Evolutionary conservation across 1,284 basidiomycete species (phyloP).

Genomic region (Tylopilus orsonianus): DNA sequence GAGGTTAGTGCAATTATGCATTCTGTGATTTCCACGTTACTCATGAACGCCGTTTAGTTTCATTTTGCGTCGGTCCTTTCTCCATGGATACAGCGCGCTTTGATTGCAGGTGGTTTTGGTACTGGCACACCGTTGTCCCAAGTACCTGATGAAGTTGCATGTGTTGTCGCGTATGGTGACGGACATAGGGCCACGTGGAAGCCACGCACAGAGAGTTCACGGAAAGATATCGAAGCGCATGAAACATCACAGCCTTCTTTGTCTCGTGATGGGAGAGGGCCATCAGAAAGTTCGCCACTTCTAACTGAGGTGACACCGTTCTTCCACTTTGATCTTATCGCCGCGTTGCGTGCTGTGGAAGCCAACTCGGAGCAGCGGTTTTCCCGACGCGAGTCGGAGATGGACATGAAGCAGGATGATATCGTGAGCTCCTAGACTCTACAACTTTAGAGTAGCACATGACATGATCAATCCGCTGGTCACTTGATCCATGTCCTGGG

Average conservation of each 20-base stretch:
- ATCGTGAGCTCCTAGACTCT: background rate
- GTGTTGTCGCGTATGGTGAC: slow-evolving; percentile 65
- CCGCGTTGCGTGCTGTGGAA: slow-evolving; percentile 75
- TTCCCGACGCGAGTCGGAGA: background rate
- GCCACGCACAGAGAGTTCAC: slow-evolving; percentile 8
- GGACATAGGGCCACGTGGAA: slow-evolving; percentile 33
- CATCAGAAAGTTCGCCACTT: slow-evolving; percentile 39
- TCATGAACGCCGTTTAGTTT: slow-evolving; percentile 48
- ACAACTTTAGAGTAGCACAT: background rate
- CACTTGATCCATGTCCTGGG: background rate
- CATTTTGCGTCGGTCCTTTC: slow-evolving; percentile 89
- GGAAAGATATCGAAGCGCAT: slow-evolving; percentile 39
- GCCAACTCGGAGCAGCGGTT: slow-evolving; percentile 11
- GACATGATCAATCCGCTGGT: background rate
- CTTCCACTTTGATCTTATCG: slow-evolving; percentile 83
- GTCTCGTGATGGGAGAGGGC: background rate
- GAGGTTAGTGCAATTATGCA: slow-evolving; percentile 49
- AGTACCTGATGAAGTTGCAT: slow-evolving; percentile 64
- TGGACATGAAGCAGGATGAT: slow-evolving; percentile 15
- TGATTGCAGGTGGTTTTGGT: slow-evolving; percentile 88
- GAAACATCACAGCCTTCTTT: slow-evolving; percentile 27
- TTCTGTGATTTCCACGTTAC: background rate
- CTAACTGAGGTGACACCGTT: slow-evolving; percentile 68
- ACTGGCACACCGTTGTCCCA: slow-evolving; percentile 47
- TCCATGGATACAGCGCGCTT: slow-evolving; percentile 90